phyloP scores from a whole-genome alignment of 176 grass and related monocot species.

The Bolboschoenus planiculmis region DNA sequence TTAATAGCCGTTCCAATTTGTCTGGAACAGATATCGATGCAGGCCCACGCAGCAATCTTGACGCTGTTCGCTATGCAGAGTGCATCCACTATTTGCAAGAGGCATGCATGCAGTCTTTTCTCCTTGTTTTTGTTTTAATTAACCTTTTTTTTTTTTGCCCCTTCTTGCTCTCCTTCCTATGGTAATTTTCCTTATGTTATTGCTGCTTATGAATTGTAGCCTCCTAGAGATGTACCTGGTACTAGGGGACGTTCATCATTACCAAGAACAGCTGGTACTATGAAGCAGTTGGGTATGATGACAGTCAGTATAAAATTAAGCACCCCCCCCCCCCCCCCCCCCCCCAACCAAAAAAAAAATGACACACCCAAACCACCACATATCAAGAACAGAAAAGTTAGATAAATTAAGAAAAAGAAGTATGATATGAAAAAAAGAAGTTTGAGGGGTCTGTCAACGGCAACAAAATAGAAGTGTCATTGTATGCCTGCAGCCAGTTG shows the following conservation, averaged over 20 bases:
- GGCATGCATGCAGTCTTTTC: slow-evolving; percentile 32
- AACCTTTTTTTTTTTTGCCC: background rate
- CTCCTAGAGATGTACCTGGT: background rate
- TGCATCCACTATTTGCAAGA: slow-evolving; percentile 95
- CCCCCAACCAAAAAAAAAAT: no score
- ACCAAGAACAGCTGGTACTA: background rate
- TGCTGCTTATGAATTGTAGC: background rate
- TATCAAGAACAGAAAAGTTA: no score
- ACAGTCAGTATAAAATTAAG: background rate
- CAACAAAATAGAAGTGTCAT: background rate
- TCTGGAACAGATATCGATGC: slow-evolving; percentile 55
- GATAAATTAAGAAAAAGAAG: no score
- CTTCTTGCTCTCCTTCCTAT: background rate
- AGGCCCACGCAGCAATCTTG: slow-evolving; percentile 79
- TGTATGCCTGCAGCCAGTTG: background rate
- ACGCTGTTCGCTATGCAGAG: slow-evolving; percentile 63
- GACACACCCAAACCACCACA: no score
- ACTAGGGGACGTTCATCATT: background rate
- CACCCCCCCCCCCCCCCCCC: background rate
- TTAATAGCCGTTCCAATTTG: slow-evolving; percentile 32
- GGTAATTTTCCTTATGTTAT: background rate
- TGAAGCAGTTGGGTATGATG: background rate
- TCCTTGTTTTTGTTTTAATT: background rate
- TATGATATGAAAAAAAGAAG: background rate
- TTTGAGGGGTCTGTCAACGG: background rate